Base-by-base conservation (phyloP, 768 basidiomycete species). In the Pleurotus citrinopileatus region DNA sequence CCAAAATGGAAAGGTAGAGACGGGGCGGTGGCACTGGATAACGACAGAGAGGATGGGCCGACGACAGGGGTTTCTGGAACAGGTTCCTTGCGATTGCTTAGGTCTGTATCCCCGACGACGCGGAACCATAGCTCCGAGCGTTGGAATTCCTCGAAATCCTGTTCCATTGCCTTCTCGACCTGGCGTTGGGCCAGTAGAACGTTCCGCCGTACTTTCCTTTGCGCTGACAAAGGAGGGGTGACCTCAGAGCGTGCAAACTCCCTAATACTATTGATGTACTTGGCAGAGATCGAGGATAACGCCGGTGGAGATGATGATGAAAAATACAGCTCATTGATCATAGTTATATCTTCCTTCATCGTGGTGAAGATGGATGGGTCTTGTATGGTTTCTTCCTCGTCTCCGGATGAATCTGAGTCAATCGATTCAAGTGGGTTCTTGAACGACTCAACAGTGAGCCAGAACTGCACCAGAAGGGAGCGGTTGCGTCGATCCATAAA, bases 381-480 rank as follows among this genome's bases (percentile, higher is more conserved):
- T 53, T 82, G 78, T 10, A 82, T 72, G 12, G 72, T 67, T 52
- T 83, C 81, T 55, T 76, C 73, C 43, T 85, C 79, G 47, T 79
- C 76, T 37, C 82, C 81, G 26, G 84, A 84, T 12, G 83, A 84
- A 47, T 83, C 83, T 28, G 83, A 87, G 59, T 93, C 87, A 4
- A 89, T 79, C 2, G 84, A 81, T 67, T 97, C 95, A 23, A 99
- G 71, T 0, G 97, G 97, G 60, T 96, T 93, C 72, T 98, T 98
- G 79, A 98, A 96, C 55, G 92, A 93, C 71, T 99, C 94, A 2
- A 98, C 91, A 0, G 94, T 93, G 1, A 98, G 75, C 96, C 96
- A 98, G 70, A 98, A 99, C 59, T 98, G 96, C 2, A 97, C 92
- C 8, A 93, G 82, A 10, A 91, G 64, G 10, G 94, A 90, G 26